A percentile compares a stretch with the other conserved stretches of the same genome.
Evolutionary conservation across 768 basidiomycete species (phyloP).

Genomic region (Boletellus ananas): DNA sequence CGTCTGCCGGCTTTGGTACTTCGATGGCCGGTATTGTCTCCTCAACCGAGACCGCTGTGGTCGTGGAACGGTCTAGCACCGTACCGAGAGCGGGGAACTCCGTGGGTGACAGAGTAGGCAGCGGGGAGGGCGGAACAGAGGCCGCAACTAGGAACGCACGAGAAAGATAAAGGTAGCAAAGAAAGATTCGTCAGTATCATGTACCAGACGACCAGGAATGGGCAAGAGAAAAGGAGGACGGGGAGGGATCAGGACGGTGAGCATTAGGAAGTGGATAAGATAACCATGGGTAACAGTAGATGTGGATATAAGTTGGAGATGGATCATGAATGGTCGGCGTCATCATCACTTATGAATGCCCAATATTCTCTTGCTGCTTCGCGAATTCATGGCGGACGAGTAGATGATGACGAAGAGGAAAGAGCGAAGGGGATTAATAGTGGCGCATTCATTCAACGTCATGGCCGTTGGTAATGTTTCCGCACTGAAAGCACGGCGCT

Average conservation of each 20-base stretch:
- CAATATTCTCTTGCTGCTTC: constrained; percentile 24
- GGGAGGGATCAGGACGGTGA: constrained; percentile 32
- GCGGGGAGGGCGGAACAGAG: constrained; percentile 37
- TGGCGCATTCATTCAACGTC: constrained; percentile 40
- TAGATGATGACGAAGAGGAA: constrained; percentile 21
- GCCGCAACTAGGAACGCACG: constrained; percentile 32
- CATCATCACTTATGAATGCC: constrained; percentile 21
- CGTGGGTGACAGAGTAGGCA: constrained; percentile 53
- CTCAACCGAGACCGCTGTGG: constrained; percentile 14
- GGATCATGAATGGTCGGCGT: constrained; percentile 16
- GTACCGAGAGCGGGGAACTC: constrained; percentile 70
- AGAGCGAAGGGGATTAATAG: constrained; percentile 16
- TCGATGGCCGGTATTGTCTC: constrained; percentile 18
- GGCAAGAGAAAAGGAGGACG: constrained; percentile 34
- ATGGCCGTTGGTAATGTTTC: constrained; percentile 72
- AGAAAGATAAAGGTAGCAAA: constrained; percentile 20
- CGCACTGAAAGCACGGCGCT: constrained; percentile 89
- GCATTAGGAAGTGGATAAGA: constrained; percentile 6
- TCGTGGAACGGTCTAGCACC: constrained; percentile 10
- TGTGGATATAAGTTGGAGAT: constrained; percentile 3
- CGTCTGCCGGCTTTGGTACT: constrained; percentile 30
- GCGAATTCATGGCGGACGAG: constrained; percentile 27
- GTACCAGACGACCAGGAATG: constrained; percentile 42
- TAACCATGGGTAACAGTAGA: constrained; percentile 5
- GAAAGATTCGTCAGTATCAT: constrained; percentile 40